Evolutionary conservation across 257 asterid genomes (phyloP).

Genomic region (Avicennia marina): DNA sequence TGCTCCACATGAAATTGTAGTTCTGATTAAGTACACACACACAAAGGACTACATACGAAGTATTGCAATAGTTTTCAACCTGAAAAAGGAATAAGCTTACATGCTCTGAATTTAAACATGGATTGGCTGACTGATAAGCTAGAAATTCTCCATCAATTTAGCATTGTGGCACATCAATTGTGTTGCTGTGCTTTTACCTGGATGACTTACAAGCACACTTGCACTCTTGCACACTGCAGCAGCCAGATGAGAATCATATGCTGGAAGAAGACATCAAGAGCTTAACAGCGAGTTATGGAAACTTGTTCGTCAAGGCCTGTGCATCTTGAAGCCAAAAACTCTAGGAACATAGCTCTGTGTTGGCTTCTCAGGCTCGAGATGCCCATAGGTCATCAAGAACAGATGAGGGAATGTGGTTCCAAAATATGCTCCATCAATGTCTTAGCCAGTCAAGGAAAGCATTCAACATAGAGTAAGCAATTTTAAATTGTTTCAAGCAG

Average conservation of each 20-base stretch:
- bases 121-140: no score
- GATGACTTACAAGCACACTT: no score
- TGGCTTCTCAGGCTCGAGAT: slow-evolving; percentile 87
- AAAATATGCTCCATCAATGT: slow-evolving; percentile 86
- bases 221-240: no score
- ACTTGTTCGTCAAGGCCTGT: slow-evolving; percentile 49
- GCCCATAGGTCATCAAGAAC: slow-evolving; percentile 92
- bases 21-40: no score
- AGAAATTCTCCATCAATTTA: no score
- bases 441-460: slow-evolving; percentile 60
- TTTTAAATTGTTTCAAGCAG: neutral
- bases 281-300: slow-evolving; percentile 14
- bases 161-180: no score
- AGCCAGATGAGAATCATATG: slow-evolving; percentile 30
- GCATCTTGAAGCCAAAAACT: slow-evolving; percentile 93
- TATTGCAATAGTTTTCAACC: no score
- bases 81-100: no score
- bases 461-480: slow-evolving; percentile 1
- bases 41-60: no score
- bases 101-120: no score
- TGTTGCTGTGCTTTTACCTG: no score
- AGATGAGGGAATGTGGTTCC: slow-evolving; percentile 96
- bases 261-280: slow-evolving; percentile 24
- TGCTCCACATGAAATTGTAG: no score
- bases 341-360: slow-evolving; percentile 73